Conservation (phyloP, 2,329 filamentous ascomycete species). For the Paraphoma chrysanthemicola region DNA sequence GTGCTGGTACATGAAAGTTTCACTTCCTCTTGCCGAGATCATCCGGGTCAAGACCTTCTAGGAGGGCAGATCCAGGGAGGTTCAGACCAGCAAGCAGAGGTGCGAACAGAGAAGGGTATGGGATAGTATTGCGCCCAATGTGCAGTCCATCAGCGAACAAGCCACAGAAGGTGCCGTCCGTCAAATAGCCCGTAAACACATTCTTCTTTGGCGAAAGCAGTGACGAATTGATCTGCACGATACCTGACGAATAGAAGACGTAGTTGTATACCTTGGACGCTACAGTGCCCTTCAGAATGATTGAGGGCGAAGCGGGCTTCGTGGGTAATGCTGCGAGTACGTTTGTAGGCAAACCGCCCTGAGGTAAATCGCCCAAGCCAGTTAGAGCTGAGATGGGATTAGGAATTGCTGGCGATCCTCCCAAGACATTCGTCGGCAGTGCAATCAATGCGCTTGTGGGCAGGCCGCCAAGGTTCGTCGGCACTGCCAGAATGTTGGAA, state of each 20-base stretch:
- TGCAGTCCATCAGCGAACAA: conserved; percentile 23
- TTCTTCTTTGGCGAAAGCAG: conserved; percentile 17
- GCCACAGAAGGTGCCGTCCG: conserved; percentile 16
- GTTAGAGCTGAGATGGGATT: too few relatives aligned
- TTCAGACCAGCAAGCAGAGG: neutral
- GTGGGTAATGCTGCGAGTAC: neutral
- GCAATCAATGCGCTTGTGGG: too few relatives aligned
- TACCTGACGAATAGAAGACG: conserved; percentile 20
- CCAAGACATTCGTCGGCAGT: too few relatives aligned
- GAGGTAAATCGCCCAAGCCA: neutral
- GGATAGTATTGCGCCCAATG: conserved; percentile 20
- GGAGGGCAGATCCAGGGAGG: neutral
- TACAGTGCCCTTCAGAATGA: conserved; percentile 18
- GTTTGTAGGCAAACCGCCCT: neutral
- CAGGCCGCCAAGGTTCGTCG: too few relatives aligned
- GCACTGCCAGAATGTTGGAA: too few relatives aligned
- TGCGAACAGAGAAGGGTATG: conserved; percentile 14
- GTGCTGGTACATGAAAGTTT: too few relatives aligned
- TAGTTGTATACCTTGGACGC: conserved; percentile 16
- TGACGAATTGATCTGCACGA: conserved; percentile 19
- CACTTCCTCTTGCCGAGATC: too few relatives aligned
- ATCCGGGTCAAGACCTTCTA: too few relatives aligned
- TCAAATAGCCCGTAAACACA: conserved; percentile 15
- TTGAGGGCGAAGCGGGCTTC: neutral
- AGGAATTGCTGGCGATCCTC: too few relatives aligned